Evolutionary conservation across 1,284 basidiomycete genomes (phyloP), one percentile per base, ranked within the genome.

Genomic region (Ceratobasidium sp.): DNA sequence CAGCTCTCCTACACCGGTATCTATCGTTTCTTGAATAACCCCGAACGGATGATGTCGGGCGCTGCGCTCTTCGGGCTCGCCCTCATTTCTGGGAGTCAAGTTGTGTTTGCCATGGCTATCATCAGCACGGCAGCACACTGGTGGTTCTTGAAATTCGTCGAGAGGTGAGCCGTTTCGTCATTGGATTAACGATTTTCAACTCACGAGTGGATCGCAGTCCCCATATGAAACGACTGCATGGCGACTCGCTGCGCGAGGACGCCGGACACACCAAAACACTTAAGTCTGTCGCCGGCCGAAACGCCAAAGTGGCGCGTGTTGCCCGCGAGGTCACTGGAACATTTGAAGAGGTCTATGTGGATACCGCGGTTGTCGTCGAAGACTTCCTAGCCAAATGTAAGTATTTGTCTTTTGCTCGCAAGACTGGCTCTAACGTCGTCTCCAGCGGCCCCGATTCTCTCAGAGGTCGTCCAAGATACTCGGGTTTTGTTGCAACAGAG

Each of bases 181-280:
- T 75, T 41, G 33, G 35, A 23, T 46, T 30, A 57, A 41, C 78
- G 77, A 23, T 62, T 6, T 64, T 78, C 33, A 71, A 27, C 23
- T 23, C 2, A 64, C 60, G 7, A 12, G 23, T n/a, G 18, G n/a
- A 6, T 30, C 18, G 59, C 78, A 97, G 96, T 80, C 98, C 98
- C 27, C 97, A 99, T 85, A 99, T 99, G 97, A 91, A 90, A 81
- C 96, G 95, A 83, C 88, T 99, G 18, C 99, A 99, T 84, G 97
- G 97, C 18, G 92, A 96, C 82, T 92, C 94, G 5, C 87, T 99
- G 23, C 91, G 97, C 79, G 95, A 96, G 83, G 97, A 99, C 79
- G 97, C 96, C 7, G 98, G 97, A 48, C 93, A 99, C 80, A 96
- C 97, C 79, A 98, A 98, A 87, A 97, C 98, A 38, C 92, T 99